phyloP scores from a whole-genome alignment of 345 rosid species.

The Gossypium rotundifolium region DNA sequence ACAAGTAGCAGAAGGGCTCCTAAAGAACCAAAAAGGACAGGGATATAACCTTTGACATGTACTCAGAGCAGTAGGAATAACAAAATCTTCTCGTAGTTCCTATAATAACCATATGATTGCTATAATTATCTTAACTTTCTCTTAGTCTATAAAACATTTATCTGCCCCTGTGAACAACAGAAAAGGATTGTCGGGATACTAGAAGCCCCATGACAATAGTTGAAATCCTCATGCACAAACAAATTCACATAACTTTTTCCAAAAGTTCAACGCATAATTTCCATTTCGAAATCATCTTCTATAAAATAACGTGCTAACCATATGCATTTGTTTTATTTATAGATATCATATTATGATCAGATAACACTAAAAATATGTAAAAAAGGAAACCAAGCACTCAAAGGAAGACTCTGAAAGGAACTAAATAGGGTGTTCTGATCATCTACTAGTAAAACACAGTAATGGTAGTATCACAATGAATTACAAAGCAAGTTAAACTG shows the following conservation, averaged over 20 bases:
- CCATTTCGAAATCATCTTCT: background rate
- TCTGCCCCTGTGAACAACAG: background rate
- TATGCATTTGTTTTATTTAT: background rate
- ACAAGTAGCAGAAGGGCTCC: background rate
- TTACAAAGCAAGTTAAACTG: background rate
- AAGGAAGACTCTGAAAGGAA: background rate
- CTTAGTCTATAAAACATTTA: background rate
- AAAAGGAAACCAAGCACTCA: slow-evolving; percentile 1
- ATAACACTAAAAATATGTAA: background rate
- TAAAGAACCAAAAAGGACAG: background rate
- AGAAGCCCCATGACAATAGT: background rate
- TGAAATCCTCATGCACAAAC: background rate
- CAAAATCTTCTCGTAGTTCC: background rate
- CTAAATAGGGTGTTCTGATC: background rate
- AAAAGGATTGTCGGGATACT: background rate
- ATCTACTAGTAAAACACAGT: background rate
- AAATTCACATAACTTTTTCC: background rate
- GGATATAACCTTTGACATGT: background rate
- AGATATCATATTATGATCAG: background rate
- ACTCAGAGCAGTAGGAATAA: background rate
- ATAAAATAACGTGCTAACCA: background rate
- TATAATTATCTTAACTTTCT: background rate
- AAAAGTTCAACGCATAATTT: background rate
- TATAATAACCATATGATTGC: background rate
- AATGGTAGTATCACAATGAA: background rate